Conservation (phyloP, 495 filamentous ascomycete genomes). For the Aspergillus olivimuriae region DNA sequence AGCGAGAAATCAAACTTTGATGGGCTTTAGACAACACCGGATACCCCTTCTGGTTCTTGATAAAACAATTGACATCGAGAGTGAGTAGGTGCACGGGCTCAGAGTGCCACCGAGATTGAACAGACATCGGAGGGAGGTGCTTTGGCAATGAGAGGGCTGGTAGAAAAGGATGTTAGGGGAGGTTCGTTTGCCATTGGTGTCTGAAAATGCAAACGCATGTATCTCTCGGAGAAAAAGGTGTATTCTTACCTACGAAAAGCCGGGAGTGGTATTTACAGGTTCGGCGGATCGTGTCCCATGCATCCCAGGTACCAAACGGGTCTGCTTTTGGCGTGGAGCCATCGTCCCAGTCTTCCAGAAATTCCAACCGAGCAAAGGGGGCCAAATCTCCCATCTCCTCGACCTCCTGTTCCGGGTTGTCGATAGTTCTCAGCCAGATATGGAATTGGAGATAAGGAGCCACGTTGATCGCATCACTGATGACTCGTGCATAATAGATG, state of each 20-base stretch:
- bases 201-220: neutral
- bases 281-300: constrained; percentile 82
- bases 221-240: neutral
- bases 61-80: constrained; percentile 60
- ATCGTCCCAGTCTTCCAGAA: constrained; percentile 30
- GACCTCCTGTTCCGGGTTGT: constrained; percentile 45
- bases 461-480: constrained; percentile 69
- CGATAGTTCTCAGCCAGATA: constrained; percentile 75
- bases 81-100: constrained; percentile 82
- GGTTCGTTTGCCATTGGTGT: neutral
- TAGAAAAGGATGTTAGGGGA: constrained; percentile 11
- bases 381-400: constrained; percentile 52
- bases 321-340: constrained; percentile 42
- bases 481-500: constrained; percentile 74
- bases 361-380: constrained; percentile 52
- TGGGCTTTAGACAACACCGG: constrained; percentile 78
- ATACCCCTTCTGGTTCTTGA: constrained; percentile 70
- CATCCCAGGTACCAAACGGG: constrained; percentile 78
- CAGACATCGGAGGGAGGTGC: constrained; percentile 62
- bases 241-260: constrained; percentile 76
- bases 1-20: constrained; percentile 69
- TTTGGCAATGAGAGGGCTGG: constrained; percentile 73
- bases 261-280: constrained; percentile 78
- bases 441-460: constrained; percentile 72
- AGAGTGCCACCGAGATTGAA: constrained; percentile 89